These are phyloP conservation scores for Xerocomus nothofagi DNA, from an alignment of 1,284 basidiomycete species.

Conservation along the genomic window DNA sequence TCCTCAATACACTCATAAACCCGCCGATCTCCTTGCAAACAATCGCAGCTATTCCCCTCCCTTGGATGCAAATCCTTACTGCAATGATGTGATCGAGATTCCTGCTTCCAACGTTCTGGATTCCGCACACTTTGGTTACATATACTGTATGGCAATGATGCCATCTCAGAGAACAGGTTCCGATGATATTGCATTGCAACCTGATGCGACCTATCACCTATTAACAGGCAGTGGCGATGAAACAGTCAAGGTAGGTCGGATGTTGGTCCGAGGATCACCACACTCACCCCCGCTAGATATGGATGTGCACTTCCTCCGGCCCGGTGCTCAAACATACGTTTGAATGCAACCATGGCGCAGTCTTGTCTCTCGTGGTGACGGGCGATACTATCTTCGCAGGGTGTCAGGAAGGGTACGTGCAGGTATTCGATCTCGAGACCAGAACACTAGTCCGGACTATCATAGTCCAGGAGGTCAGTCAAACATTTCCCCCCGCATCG, in stretches of 20 bases:
- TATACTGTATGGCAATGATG: constrained; percentile 81
- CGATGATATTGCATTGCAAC: constrained; percentile 32
- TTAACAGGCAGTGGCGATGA: constrained; percentile 89
- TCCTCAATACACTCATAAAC: constrained; percentile 63
- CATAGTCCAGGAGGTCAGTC: constrained; percentile 73
- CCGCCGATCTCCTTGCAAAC: constrained; percentile 61
- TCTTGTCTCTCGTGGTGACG: constrained; percentile 76
- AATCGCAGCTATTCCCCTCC: constrained; percentile 42
- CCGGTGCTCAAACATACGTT: constrained; percentile 60
- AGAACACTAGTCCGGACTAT: constrained; percentile 84
- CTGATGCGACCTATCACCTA: constrained; percentile 50
- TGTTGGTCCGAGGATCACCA: background rate
- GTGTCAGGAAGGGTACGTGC: constrained; percentile 91
- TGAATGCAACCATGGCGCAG: constrained; percentile 63
- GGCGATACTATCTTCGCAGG: constrained; percentile 89
- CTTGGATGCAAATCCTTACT: constrained; percentile 22
- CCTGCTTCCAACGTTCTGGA: constrained; percentile 71
- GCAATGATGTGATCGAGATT: constrained; percentile 50
- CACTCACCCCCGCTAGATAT: constrained; percentile 50
- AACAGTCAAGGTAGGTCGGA: constrained; percentile 67
- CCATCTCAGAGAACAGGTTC: constrained; percentile 42
- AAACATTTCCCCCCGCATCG: background rate
- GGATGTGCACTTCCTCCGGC: constrained; percentile 57
- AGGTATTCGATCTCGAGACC: constrained; percentile 90
- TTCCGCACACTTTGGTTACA: constrained; percentile 92